phyloP scores from a whole-genome alignment of 129 eudicot genomes.

The Ambrosia artemisiifolia region DNA sequence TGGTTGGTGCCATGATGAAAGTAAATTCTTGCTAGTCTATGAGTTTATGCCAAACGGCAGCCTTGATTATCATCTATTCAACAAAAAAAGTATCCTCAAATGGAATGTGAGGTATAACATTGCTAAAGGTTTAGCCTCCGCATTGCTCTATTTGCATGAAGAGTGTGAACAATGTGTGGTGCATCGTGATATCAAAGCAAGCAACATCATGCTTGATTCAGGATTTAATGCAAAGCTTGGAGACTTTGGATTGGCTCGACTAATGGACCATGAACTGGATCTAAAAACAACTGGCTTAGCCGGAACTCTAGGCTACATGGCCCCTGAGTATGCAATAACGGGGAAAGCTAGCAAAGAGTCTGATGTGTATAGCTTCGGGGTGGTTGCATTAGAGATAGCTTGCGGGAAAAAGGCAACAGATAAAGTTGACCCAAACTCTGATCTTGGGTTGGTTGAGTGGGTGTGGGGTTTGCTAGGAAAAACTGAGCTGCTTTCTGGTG shows the following conservation, averaged over 20 bases:
- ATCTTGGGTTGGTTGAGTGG: conserved; percentile 34
- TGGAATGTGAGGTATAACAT: conserved; percentile 46
- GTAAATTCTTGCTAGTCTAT: conserved; percentile 45
- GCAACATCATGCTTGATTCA: conserved; percentile 61
- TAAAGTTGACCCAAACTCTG: not conserved
- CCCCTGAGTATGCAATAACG: conserved; percentile 45
- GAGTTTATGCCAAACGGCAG: conserved; percentile 62
- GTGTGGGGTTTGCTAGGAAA: conserved; percentile 42
- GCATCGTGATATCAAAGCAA: conserved; percentile 60
- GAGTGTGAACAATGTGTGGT: conserved; percentile 60
- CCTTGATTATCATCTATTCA: conserved; percentile 27
- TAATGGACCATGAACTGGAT: conserved; percentile 40
- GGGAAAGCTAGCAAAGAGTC: conserved; percentile 53
- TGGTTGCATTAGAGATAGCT: conserved; percentile 44
- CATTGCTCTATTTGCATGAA: conserved; percentile 51
- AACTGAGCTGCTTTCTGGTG: conserved; percentile 24
- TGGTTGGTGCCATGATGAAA: conserved; percentile 54
- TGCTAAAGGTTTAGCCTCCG: conserved; percentile 42
- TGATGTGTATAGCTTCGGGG: conserved; percentile 52
- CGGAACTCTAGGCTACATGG: conserved; percentile 55
- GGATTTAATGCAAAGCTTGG: conserved; percentile 52
- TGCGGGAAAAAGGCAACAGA: conserved; percentile 32
- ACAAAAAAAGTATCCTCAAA: conserved; percentile 19
- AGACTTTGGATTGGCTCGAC: conserved; percentile 53
- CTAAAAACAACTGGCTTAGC: conserved; percentile 48